Evolutionary conservation across 306 rosid species (phyloP), one percentile per base, ranked within the genome.

Genomic region (Styphnolobium japonicum): DNA sequence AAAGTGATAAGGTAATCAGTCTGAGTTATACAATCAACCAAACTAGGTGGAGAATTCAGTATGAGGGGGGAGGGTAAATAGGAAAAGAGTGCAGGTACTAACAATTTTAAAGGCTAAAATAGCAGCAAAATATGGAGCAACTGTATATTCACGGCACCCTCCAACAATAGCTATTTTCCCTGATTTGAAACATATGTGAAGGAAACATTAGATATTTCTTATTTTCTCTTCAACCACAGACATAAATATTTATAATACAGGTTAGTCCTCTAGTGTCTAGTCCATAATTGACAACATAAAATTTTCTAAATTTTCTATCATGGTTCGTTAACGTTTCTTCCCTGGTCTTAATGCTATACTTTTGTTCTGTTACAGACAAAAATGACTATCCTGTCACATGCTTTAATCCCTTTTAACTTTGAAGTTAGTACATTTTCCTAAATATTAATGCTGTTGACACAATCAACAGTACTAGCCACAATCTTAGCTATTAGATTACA

Each of bases 71-170:
- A 48, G 18, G 21, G 45, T 45, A 48, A 29, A 31, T 9, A 46
- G 39, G 21, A 66, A 55, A 25, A 61, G 49, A 22, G 64, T 70
- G 23, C 14, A 21, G 37, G 42, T 33, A 88, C 93, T 81, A 48
- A 94, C 98, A 85, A 92, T 92, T 85, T 89, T 92, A 49, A 88
- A 85, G 68, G 98, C 98, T 23, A 98, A 91, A 86, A 95, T 91
- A 37, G 98, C 98, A 48, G 98, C 92, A 80, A 92, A 95, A 73
- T 92, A 95, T 48, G 98, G 98, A 74, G 98, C 98, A 45, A 98
- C 98, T 0, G 98, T 95, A 79, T 95, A 95, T 80, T 95, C 98
- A 60, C 98, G 98, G 81, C 98, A 95, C 29, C 98, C 98, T 34
- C 98, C 96, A 33, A 94, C 87, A 51, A 94, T 91, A 83, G 98